Evolutionary conservation across 2,329 filamentous ascomycete species (phyloP).

Genomic region (Verticillium nonalfalfae): DNA sequence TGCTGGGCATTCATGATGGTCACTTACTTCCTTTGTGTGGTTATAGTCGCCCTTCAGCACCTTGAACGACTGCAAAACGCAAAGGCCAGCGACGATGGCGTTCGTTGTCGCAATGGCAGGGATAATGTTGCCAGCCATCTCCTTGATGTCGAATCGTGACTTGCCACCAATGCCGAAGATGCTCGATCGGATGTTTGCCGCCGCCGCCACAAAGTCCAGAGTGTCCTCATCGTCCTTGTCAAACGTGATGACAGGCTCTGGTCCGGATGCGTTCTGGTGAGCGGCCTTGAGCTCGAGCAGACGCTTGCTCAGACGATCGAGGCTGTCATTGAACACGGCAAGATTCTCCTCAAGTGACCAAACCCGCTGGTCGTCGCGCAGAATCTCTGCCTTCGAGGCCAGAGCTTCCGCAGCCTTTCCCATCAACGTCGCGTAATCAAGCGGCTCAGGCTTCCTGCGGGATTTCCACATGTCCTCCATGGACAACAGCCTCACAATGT

Average conservation of each 20-base stretch:
- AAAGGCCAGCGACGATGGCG: constrained; percentile 88
- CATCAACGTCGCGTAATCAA: constrained; percentile 61
- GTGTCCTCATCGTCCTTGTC: constrained; percentile 97
- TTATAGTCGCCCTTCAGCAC: constrained; percentile 68
- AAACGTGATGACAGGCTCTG: constrained; percentile 68
- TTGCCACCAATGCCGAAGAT: constrained; percentile 86
- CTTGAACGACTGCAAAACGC: constrained; percentile 89
- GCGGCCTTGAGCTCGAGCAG: constrained; percentile 55
- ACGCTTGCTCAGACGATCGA: constrained; percentile 69
- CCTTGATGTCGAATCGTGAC: constrained; percentile 94
- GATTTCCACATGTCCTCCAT: constrained; percentile 98
- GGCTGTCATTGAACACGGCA: constrained; percentile 77
- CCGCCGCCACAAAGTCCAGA: constrained; percentile 86
- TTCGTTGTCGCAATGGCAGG: constrained; percentile 98
- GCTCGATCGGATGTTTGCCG: constrained; percentile 80
- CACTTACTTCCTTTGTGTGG: constrained; percentile 64
- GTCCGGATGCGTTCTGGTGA: constrained; percentile 35
- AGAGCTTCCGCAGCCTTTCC: constrained; percentile 42
- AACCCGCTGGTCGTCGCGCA: constrained; percentile 62
- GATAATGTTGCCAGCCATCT: constrained; percentile 99
- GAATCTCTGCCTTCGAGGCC: constrained; percentile 45
- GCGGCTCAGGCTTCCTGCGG: constrained; percentile 63
- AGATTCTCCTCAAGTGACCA: constrained; percentile 86
- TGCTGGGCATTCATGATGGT: neutral
- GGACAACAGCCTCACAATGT: constrained; percentile 73